phyloP scores from a whole-genome alignment of 495 filamentous ascomycete species.

The Jackrogersella minutella region DNA sequence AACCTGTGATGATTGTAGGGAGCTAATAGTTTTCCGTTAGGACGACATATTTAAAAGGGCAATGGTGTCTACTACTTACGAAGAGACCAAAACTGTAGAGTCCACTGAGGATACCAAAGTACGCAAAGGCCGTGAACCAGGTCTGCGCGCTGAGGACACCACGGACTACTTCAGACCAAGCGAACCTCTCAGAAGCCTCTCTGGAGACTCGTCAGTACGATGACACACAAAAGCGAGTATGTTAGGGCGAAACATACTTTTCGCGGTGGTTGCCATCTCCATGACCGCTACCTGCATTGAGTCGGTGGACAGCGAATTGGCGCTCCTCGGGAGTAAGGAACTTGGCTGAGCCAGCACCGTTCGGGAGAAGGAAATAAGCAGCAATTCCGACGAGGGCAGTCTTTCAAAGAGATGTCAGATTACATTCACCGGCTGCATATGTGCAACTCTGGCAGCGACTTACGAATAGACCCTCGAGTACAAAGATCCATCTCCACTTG shows the following conservation, averaged over 20 bases:
- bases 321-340: conserved; percentile 61
- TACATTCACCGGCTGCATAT: no score
- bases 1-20: conserved; percentile 70
- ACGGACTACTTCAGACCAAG: conserved; percentile 70
- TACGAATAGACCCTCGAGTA: conserved; percentile 59
- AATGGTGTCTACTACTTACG: conserved; percentile 45
- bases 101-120: conserved; percentile 56
- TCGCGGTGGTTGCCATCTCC: conserved; percentile 43
- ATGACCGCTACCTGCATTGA: conserved; percentile 44
- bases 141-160: conserved; percentile 67
- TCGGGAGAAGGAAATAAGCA: conserved; percentile 65
- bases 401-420: conserved; percentile 24
- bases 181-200: conserved; percentile 59
- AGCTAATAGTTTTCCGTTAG: conserved; percentile 65
- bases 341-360: conserved; percentile 62
- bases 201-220: conserved; percentile 19
- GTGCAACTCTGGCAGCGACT: conserved; percentile 23
- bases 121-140: conserved; percentile 58
- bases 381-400: conserved; percentile 63
- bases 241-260: conserved; percentile 26
- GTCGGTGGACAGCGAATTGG: conserved; percentile 48
- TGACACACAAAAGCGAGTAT: conserved; percentile 5
- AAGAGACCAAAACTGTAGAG: conserved; percentile 62
- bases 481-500: conserved; percentile 63
- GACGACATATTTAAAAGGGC: neutral